Conservation (phyloP, 2,329 filamentous ascomycete genomes). For the Ciborinia camelliae region DNA sequence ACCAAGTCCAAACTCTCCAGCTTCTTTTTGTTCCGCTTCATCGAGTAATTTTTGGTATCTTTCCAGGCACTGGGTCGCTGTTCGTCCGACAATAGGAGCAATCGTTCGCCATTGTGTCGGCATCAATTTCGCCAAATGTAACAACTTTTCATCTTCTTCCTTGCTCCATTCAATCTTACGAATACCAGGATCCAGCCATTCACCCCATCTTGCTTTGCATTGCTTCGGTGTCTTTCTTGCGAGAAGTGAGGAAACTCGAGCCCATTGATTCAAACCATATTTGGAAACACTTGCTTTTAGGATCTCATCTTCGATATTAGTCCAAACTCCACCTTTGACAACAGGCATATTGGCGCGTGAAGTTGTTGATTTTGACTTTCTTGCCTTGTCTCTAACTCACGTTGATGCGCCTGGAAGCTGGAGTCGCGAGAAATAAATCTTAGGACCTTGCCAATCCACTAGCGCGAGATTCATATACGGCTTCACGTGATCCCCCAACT, state of each 20-base stretch:
- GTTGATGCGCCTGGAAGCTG: conserved; percentile 15
- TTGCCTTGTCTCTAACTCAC: conserved; percentile 4
- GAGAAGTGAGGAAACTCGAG: conserved; percentile 92
- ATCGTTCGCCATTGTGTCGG: conserved; percentile 99
- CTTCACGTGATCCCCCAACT: background rate
- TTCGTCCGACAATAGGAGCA: conserved; percentile 91
- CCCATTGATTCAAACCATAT: conserved; percentile 96
- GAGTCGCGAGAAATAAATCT: conserved; percentile 20
- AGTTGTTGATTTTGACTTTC: conserved; percentile 11
- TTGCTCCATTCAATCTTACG: conserved; percentile 99
- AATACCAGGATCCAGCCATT: conserved; percentile 98
- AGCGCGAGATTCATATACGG: background rate
- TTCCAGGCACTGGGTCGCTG: conserved; percentile 94
- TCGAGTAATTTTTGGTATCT: conserved; percentile 95
- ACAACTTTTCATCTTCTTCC: conserved; percentile 95
- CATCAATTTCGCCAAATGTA: conserved; percentile 97
- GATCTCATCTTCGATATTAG: conserved; percentile 86
- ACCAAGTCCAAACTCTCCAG: conserved; percentile 73
- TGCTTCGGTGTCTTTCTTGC: conserved; percentile 98
- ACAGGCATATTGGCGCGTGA: conserved; percentile 56
- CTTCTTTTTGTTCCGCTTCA: conserved; percentile 87
- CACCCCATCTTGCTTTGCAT: conserved; percentile 97
- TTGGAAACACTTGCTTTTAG: conserved; percentile 86
- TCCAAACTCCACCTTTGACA: conserved; percentile 73
- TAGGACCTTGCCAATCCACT: conserved; percentile 9